Conservation (phyloP, 140 eudicot species). For the Bidens hawaiensis region DNA sequence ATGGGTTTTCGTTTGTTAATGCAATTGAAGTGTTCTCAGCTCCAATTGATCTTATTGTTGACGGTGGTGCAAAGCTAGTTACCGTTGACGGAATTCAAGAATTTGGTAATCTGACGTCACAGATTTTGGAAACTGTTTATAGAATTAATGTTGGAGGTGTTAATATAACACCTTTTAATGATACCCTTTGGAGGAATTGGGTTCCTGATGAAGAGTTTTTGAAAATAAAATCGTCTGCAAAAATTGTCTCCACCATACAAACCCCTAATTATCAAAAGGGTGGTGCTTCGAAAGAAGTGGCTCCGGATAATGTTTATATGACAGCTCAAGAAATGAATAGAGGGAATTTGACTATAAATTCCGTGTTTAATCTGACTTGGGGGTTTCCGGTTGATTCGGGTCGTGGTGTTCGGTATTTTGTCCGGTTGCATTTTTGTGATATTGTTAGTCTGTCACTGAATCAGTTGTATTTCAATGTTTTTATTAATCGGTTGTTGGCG, state of each 20-base stretch:
- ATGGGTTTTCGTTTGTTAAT: slow-evolving; percentile 55
- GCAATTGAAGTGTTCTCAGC: slow-evolving; percentile 89
- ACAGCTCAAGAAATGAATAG: slow-evolving; percentile 85
- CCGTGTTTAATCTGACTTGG: slow-evolving; percentile 75
- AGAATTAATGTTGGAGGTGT: slow-evolving; percentile 90
- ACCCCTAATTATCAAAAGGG: slow-evolving; percentile 70
- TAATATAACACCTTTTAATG: slow-evolving; percentile 74
- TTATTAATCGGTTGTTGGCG: slow-evolving; percentile 54
- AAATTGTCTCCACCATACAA: slow-evolving; percentile 36
- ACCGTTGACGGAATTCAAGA: slow-evolving; percentile 45
- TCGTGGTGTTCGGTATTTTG: slow-evolving; percentile 41
- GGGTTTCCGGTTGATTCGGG: slow-evolving; percentile 50
- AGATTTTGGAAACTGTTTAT: slow-evolving; percentile 71
- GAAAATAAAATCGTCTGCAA: slow-evolving; percentile 74
- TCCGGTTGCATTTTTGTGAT: slow-evolving; percentile 88
- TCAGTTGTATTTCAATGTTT: slow-evolving; percentile 73
- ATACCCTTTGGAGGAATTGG: slow-evolving; percentile 97
- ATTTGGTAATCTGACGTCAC: slow-evolving; percentile 46
- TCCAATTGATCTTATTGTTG: slow-evolving; percentile 61
- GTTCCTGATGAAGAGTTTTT: slow-evolving; percentile 72
- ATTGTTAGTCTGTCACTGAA: slow-evolving; percentile 65
- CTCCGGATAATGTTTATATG: slow-evolving; percentile 87
- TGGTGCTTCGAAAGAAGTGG: slow-evolving; percentile 71
- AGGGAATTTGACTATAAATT: slow-evolving; percentile 38
- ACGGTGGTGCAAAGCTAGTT: slow-evolving; percentile 41